A percentile compares a stretch with the other conserved stretches of the same genome.
phyloP scores from a whole-genome alignment of 2,329 filamentous ascomycete genomes.

The Lasiodiplodia sp. region DNA sequence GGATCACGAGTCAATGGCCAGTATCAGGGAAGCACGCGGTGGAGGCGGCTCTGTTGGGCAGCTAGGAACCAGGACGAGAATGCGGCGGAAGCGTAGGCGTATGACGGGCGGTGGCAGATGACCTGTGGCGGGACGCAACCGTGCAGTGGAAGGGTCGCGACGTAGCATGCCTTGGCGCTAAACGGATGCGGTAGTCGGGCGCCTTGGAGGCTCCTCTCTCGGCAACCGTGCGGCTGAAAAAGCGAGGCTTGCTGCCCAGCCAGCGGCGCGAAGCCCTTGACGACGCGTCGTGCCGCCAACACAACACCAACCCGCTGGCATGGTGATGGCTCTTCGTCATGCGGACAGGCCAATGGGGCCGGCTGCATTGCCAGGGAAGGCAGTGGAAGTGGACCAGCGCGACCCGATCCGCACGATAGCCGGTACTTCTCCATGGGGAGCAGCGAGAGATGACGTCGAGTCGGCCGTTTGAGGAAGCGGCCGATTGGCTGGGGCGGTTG shows the following conservation, averaged over 20 bases:
- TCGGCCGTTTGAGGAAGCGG: neutral
- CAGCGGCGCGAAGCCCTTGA: too few relatives aligned
- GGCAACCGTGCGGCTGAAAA: conserved; percentile 8
- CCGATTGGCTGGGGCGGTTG: neutral
- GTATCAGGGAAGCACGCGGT: neutral
- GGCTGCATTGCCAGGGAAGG: neutral
- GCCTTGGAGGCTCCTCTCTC: conserved; percentile 8
- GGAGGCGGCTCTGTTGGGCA: neutral
- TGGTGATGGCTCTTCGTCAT: neutral
- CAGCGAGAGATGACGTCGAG: conserved; percentile 10
- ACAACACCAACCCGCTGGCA: neutral
- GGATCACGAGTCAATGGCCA: neutral
- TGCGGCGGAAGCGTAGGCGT: neutral
- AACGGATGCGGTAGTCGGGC: neutral
- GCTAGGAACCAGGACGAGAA: neutral
- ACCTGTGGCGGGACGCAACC: neutral
- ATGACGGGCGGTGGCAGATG: conserved; percentile 3
- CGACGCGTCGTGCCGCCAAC: neutral
- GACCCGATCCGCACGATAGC: conserved; percentile 14
- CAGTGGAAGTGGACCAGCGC: conserved; percentile 3
- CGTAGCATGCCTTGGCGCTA: neutral
- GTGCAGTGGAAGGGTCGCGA: conserved; percentile 5
- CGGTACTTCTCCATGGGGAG: neutral
- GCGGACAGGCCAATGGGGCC: conserved; percentile 11
- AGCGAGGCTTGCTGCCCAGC: conserved; percentile 15